Base-by-base conservation (phyloP, 2,329 filamentous ascomycete genomes). In the Fusarium illudens region DNA sequence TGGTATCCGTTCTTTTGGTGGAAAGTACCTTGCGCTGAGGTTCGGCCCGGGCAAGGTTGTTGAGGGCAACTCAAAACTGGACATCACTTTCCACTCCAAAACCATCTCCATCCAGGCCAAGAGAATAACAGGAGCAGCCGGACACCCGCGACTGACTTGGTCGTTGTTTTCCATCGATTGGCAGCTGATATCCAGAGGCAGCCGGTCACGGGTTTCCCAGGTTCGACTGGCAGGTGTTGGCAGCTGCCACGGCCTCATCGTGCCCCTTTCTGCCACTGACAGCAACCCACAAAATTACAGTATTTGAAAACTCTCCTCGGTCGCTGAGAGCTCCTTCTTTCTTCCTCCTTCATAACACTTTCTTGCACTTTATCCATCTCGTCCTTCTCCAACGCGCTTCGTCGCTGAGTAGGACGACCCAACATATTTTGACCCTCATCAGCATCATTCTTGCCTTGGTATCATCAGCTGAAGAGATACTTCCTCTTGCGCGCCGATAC, bases 371-470 rank as follows among this genome's bases (percentile, higher is more conserved):
- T 30, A 10, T 13, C 20, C 49, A 39, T 17, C 51, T 9, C 49
- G 58, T 55, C 5, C 27, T 20, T 63, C 52, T 33, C 32, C 46
- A 25, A 33, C 39, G 52, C 59, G 27, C 53, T 64, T 59, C 58
- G 60, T 54, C 25, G 36, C 29, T 42, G 27, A 69, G 46, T 36
- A 36, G 55, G 36, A 22, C 27, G 22, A 54, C 25, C 33, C 39
- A 52, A 22, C 44, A 59, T 65, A 51, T 68, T 64, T 67, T 61
- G 66, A 37, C 29, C 52, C 30, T 32, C 33, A 22, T 42, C 58
- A 67, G 42, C 68, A 72, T 76, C 62, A 65, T 70, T 68, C 66
- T 67, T 69, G 66, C 66, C 66, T 64, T 48, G 37, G 44, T 54
- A 54, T 39, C 54, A 46, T 60, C 37, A 37, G n/a, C 22, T 44